phyloP scores from a whole-genome alignment of 2,329 filamentous ascomycete genomes.

The Penicillium sp. region DNA sequence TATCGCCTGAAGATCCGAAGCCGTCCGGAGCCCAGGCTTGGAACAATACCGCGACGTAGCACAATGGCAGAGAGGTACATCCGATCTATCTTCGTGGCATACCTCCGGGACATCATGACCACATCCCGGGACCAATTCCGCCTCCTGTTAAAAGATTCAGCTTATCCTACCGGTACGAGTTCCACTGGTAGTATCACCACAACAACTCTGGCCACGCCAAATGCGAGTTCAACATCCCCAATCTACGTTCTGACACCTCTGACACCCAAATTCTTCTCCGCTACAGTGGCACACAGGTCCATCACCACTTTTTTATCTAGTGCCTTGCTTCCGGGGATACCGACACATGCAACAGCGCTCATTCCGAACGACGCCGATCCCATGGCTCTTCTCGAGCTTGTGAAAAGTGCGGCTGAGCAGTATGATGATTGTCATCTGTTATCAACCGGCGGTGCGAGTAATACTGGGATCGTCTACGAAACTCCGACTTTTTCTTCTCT shows the following conservation, averaged over 20 bases:
- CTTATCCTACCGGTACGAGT: background rate
- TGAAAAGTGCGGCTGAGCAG: background rate
- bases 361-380: background rate
- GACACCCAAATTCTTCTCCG: constrained; percentile 2
- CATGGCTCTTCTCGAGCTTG: background rate
- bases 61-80: background rate
- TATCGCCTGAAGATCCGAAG: background rate
- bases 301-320: background rate
- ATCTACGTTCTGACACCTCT: background rate
- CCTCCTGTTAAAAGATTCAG: background rate
- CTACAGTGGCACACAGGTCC: background rate
- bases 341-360: background rate
- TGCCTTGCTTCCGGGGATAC: background rate
- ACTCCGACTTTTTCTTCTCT: too few species aligned
- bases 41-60: background rate
- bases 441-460: too few species aligned
- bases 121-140: background rate
- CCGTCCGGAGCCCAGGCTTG: constrained; percentile 1
- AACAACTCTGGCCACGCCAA: background rate
- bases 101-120: background rate
- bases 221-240: background rate
- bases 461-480: background rate
- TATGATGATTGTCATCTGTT: too few species aligned
- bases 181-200: too few species aligned
- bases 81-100: background rate